A percentile compares a stretch with the other conserved stretches of the same genome.
Conservation (phyloP, 257 asterid genomes). For the Anisodus acutangulus region DNA sequence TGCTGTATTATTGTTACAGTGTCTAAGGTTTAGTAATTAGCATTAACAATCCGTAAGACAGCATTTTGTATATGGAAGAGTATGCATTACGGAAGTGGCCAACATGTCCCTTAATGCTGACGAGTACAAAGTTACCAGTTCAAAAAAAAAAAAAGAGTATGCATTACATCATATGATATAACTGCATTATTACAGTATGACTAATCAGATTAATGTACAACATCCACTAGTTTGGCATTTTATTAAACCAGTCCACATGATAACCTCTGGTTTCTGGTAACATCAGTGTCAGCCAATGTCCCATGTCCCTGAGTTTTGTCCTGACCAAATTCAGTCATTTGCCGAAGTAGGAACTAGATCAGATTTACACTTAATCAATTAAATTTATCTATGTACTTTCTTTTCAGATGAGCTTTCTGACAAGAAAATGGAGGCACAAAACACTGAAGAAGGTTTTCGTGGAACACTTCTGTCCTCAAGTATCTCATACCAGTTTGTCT, state of each 20-base stretch:
- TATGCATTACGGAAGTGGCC: not conserved
- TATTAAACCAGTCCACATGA: not conserved
- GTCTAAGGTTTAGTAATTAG: not conserved
- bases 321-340: not conserved
- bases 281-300: not conserved
- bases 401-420: constrained; percentile 83
- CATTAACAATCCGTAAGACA: not conserved
- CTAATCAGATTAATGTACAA: constrained; percentile 7
- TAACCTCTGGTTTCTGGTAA: not conserved
- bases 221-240: constrained; percentile 12
- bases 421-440: constrained; percentile 57
- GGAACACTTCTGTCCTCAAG: constrained; percentile 92
- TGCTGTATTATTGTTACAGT: not conserved
- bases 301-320: not conserved
- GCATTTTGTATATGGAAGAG: constrained; percentile 10
- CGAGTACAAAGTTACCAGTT: too few relatives aligned
- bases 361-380: not conserved
- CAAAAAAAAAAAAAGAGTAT: too few relatives aligned
- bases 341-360: constrained; percentile 19
- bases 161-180: constrained; percentile 3
- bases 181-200: not conserved
- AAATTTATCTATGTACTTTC: constrained; percentile 25
- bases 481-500: constrained; percentile 60
- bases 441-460: constrained; percentile 85
- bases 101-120: too few relatives aligned